phyloP scores from a whole-genome alignment of 257 asterid species.

The Solanum medicagineum region DNA sequence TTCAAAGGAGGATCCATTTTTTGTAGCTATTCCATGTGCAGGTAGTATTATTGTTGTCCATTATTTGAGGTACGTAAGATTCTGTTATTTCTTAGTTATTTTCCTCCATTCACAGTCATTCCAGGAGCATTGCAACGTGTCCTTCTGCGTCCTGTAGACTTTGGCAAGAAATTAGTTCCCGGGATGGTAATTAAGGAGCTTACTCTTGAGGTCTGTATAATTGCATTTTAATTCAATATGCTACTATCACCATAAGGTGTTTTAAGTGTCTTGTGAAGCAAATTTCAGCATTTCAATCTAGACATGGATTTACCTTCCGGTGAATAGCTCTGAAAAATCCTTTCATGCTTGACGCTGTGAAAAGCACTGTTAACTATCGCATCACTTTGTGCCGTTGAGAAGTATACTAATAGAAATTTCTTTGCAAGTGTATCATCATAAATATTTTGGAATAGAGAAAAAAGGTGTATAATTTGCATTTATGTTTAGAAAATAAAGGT shows the following conservation, averaged over 20 bases:
- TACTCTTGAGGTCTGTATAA: constrained; percentile 23
- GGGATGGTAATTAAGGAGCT: constrained; percentile 42
- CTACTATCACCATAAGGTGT: background rate
- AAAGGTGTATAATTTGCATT: background rate
- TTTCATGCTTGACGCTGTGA: background rate
- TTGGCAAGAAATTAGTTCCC: constrained; percentile 24
- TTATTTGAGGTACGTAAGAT: background rate
- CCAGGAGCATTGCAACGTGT: constrained; percentile 36
- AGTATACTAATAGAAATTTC: background rate
- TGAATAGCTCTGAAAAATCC: background rate
- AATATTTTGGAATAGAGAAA: background rate
- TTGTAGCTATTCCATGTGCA: constrained; percentile 23
- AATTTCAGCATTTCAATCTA: background rate
- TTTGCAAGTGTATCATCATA: background rate
- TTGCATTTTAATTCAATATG: background rate
- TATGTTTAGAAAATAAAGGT: background rate
- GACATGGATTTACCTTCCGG: background rate
- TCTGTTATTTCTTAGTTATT: background rate
- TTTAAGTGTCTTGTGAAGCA: background rate
- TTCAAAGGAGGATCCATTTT: constrained; percentile 18
- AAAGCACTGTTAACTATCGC: background rate
- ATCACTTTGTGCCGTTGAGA: background rate
- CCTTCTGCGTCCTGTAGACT: constrained; percentile 2
- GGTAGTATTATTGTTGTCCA: constrained; percentile 18
- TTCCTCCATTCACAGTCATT: constrained; percentile 21